Percentiles rank a stretch among this genome's conserved stretches.
Evolutionary conservation across 768 basidiomycete genomes (phyloP).

Genomic region (Megacollybia marginata): DNA sequence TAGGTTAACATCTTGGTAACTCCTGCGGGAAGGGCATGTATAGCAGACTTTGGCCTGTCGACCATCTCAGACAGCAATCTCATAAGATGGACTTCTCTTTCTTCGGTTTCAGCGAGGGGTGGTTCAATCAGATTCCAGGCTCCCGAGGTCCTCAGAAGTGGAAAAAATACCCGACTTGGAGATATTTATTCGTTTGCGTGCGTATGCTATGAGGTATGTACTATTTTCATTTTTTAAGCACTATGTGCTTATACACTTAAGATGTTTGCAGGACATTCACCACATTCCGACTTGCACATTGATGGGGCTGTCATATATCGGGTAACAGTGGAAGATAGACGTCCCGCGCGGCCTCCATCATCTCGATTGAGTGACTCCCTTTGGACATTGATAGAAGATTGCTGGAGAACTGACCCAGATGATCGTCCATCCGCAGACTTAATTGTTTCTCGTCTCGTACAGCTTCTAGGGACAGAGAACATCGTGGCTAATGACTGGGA

Average conservation of each 20-base stretch:
- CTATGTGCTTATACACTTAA: background rate
- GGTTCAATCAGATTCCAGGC: background rate
- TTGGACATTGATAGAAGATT: background rate
- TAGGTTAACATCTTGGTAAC: background rate
- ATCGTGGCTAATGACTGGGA: background rate
- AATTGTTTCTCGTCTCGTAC: background rate
- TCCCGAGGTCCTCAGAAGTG: background rate
- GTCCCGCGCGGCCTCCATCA: background rate
- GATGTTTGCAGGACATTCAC: background rate
- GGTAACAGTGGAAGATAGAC: background rate
- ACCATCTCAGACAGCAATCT: background rate
- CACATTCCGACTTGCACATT: background rate
- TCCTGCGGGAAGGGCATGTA: background rate
- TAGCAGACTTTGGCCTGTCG: background rate
- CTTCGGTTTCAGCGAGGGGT: background rate
- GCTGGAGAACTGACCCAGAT: background rate
- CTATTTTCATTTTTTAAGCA: background rate
- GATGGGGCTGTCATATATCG: background rate
- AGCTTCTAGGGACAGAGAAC: background rate
- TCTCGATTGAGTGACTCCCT: background rate
- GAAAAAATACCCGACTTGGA: background rate
- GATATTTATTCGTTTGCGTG: background rate
- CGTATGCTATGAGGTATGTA: background rate
- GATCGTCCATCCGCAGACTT: background rate
- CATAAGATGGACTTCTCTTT: background rate